These are phyloP conservation scores for Cryptomeria japonica DNA, from an alignment of 75 land plant genomes.

Conservation along the genomic window DNA sequence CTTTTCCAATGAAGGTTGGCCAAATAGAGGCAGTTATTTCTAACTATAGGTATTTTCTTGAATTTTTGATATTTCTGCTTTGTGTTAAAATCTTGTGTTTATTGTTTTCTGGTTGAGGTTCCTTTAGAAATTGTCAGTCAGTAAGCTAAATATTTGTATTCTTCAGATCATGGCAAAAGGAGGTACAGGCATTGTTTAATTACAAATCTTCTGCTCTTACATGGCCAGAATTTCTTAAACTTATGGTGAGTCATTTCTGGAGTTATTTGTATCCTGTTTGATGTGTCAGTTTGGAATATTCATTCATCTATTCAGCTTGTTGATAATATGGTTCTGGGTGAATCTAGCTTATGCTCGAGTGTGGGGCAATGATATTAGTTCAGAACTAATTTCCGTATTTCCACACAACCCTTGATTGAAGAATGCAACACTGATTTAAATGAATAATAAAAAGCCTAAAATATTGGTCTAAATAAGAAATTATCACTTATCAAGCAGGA, in stretches of 20 bases:
- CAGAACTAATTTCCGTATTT: background rate
- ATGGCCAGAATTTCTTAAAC: slow-evolving; percentile 8
- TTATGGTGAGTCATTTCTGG: background rate
- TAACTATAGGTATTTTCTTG: slow-evolving; percentile 1
- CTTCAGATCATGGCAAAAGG: slow-evolving; percentile 10
- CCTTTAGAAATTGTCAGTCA: background rate
- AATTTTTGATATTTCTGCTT: background rate
- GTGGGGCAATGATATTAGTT: background rate
- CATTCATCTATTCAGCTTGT: background rate
- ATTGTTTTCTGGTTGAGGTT: background rate
- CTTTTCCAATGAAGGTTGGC: slow-evolving; percentile 8
- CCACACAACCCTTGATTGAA: background rate
- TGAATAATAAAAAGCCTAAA: background rate
- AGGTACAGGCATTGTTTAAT: slow-evolving; percentile 1
- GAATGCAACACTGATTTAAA: background rate
- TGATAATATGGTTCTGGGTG: background rate
- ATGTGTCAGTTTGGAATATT: background rate
- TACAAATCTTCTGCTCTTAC: background rate
- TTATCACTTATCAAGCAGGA: background rate
- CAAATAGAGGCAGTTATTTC: background rate
- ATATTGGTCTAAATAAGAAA: background rate
- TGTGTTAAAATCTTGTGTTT: background rate
- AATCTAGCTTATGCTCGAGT: background rate
- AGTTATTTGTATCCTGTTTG: background rate
- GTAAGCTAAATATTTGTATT: background rate